phyloP scores from a whole-genome alignment of 176 grass and related monocot species.

The Sorghum bicolor region Sorghum_bicolor_NCBIv3 NC_012871.2:74374501-74375000 shows the following conservation, averaged over 20 bases:
- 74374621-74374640: slow-evolving; percentile 26
- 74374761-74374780: slow-evolving; percentile 37
- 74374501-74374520: slow-evolving; percentile 6
- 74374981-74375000: slow-evolving; percentile 69
- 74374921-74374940: slow-evolving; percentile 39
- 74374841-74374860: neutral
- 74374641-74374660: slow-evolving; percentile 31
- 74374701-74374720: slow-evolving; percentile 53
- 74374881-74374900: slow-evolving; percentile 27
- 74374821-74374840: neutral
- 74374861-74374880: slow-evolving; percentile 40
- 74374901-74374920: slow-evolving; percentile 34
- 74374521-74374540: slow-evolving; percentile 74
- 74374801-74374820: slow-evolving; percentile 4
- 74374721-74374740: slow-evolving; percentile 55
- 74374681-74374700: slow-evolving; percentile 61
- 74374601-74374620: slow-evolving; percentile 43
- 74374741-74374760: slow-evolving; percentile 63
- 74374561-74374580: slow-evolving; percentile 74
- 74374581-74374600: slow-evolving; percentile 71
- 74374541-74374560: slow-evolving; percentile 79
- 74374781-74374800: slow-evolving; percentile 15
- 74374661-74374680: neutral
- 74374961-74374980: slow-evolving; percentile 47
- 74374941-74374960: slow-evolving; percentile 40